phyloP scores from a whole-genome alignment of 1,284 basidiomycete species.

The Trichosporon sp. region DNA sequence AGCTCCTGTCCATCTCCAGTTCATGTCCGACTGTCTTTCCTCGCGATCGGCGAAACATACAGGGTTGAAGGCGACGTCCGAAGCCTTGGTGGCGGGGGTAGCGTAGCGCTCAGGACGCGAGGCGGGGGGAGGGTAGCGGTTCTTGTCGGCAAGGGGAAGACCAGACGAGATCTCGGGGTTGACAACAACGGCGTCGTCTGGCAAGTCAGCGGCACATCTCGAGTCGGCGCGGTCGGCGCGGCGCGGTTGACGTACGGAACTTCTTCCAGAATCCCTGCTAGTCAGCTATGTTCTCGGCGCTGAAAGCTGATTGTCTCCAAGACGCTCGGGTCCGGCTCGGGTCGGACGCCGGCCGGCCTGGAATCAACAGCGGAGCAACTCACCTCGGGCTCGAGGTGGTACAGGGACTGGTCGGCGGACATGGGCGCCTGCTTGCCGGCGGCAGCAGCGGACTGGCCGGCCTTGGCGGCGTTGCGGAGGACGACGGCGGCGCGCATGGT shows the following conservation, averaged over 20 bases:
- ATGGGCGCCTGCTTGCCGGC: conserved; percentile 44
- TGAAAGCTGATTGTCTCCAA: no score
- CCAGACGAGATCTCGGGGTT: conserved; percentile 90
- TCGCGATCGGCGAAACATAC: conserved; percentile 8
- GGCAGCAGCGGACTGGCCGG: conserved; percentile 30
- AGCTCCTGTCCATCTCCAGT: not conserved
- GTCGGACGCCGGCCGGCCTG: not conserved
- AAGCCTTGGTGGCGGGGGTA: conserved; percentile 81
- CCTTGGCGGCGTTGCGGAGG: conserved; percentile 34
- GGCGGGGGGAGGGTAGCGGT: conserved; percentile 80
- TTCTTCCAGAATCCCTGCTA: conserved; percentile 79
- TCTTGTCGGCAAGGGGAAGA: conserved; percentile 67
- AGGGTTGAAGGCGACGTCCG: conserved; percentile 46
- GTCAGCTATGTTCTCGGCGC: conserved; percentile 10
- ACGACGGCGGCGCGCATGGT: conserved; percentile 26
- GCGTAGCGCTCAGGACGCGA: conserved; percentile 80
- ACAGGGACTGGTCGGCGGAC: conserved; percentile 72
- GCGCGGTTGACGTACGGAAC: conserved; percentile 61
- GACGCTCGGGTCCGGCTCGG: not conserved
- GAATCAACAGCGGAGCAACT: conserved; percentile 18
- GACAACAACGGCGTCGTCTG: conserved; percentile 42
- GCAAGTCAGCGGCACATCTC: conserved; percentile 53
- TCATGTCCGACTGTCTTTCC: not conserved
- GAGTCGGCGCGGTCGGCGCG: not conserved
- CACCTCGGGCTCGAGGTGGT: conserved; percentile 75